These are phyloP conservation scores for Leishmania amazonensis DNA, from an alignment of 208 protist genomes.

Conservation along the genomic window DNA sequence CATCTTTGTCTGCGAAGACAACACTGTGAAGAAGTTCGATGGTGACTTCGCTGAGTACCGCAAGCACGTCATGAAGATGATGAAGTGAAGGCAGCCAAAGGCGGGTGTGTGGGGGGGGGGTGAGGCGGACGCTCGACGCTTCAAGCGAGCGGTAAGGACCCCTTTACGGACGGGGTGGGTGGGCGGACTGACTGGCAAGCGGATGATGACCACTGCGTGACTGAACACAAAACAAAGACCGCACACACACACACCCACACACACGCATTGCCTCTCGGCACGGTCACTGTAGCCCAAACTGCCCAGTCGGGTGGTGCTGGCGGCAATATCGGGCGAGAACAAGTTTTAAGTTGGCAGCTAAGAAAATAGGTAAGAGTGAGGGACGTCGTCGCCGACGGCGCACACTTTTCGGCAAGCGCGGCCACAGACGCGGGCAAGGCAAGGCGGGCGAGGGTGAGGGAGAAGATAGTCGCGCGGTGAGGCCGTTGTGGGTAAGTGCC, in stretches of 20 bases:
- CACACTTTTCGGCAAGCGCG: neutral
- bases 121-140: neutral
- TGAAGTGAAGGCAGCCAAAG: slow-evolving; percentile 43
- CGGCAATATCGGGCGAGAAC: neutral
- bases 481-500: neutral
- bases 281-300: neutral
- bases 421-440: neutral
- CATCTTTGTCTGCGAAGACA: slow-evolving; percentile 87
- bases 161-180: neutral
- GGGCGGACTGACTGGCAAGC: neutral
- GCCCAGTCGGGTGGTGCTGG: neutral
- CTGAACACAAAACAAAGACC: neutral
- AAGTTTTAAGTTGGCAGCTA: neutral
- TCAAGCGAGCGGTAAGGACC: neutral
- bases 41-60: slow-evolving; percentile 92
- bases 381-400: neutral
- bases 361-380: neutral
- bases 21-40: slow-evolving; percentile 77
- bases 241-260: neutral
- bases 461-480: neutral
- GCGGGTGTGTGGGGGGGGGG: neutral
- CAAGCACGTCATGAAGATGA: slow-evolving; percentile 69
- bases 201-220: neutral
- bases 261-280: neutral
- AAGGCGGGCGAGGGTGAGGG: neutral